Percentiles rank a stretch among this genome's conserved stretches.
Evolutionary conservation across 2,329 filamentous ascomycete species (phyloP).

Genomic region (Fusarium graminum): DNA sequence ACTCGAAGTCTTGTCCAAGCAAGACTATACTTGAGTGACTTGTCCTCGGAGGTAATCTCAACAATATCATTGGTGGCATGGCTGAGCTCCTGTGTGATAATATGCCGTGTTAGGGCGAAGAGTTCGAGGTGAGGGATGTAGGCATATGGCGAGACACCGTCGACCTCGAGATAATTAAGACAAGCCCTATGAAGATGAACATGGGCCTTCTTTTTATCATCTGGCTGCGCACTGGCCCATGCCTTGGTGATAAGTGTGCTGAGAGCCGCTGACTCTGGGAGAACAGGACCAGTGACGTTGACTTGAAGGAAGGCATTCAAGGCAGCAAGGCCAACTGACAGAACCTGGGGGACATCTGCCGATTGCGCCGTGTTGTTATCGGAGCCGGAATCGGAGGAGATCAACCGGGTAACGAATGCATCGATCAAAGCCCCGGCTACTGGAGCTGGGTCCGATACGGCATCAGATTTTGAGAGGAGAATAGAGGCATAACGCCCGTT

Average conservation of each 20-base stretch:
- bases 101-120: conserved; percentile 76
- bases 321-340: conserved; percentile 53
- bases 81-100: conserved; percentile 55
- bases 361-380: conserved; percentile 8
- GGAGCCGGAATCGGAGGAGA: conserved; percentile 12
- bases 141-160: conserved; percentile 88
- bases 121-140: conserved; percentile 87
- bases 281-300: conserved; percentile 87
- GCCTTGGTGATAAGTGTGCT: conserved; percentile 58
- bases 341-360: conserved; percentile 29
- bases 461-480: conserved; percentile 41
- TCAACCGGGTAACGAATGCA: conserved; percentile 35
- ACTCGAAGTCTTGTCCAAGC: conserved; percentile 77
- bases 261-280: conserved; percentile 58
- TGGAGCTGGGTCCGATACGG: conserved; percentile 43
- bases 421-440: conserved; percentile 41
- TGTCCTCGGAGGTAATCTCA: conserved; percentile 44
- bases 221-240: conserved; percentile 46
- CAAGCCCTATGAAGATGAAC: conserved; percentile 67
- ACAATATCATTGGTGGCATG: conserved; percentile 45
- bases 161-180: conserved; percentile 77
- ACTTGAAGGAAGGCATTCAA: conserved; percentile 86
- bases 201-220: conserved; percentile 40
- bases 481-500: conserved; percentile 44
- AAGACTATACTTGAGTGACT: conserved; percentile 61